Base-by-base conservation (phyloP, 2,329 filamentous ascomycete species). In the Aspergillus tubingensis region DNA sequence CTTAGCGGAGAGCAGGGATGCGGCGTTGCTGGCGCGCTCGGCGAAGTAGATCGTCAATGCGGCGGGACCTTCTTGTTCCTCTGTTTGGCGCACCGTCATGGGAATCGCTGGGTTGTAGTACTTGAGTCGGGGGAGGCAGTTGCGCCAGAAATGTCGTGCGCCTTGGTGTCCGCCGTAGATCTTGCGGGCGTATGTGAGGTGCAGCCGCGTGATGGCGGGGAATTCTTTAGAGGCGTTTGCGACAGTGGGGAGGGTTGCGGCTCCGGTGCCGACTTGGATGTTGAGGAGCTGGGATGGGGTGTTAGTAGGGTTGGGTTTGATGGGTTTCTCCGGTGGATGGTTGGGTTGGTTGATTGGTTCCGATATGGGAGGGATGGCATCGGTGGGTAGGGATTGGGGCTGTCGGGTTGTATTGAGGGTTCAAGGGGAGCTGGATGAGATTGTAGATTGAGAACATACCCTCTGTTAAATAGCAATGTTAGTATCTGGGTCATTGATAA, bases 51-150 rank as follows among this genome's bases (percentile, higher is more conserved):
- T 72, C 56, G 76, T 77, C 66, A 80, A 67, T 39, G 72, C 70
- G 30, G 77, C 71, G 47, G 74, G 74, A 3, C 68, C 72, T 21
- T 72, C 75, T 67, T 86, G 82, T 48, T 88, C 78, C 39, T 75
- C 70, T 64, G 85, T 88, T 61, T 91, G 89, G 76, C 89, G 88
- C 69, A 96, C 86, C 61, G 91, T 88, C 85, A 98, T 96, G 47
- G 89, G 86, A 49, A 97, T 77, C 11, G 87, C 80, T 0, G 95
- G 95, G 76, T 99, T 99, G 83, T 96, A 90, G 81, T 88, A 99
- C 83, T 99, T 97, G 67, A 99, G 83, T 59, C 91, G 87, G 21
- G 91, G 91, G 51, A 98, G 87, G 74, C 88, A 89, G 62, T 88
- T 82, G 65, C 85, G 87, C 91, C 92, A 96, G 84, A 99, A 97